Conservation (phyloP, 2,329 filamentous ascomycete species). For the Coleophoma cylindrospora region DNA sequence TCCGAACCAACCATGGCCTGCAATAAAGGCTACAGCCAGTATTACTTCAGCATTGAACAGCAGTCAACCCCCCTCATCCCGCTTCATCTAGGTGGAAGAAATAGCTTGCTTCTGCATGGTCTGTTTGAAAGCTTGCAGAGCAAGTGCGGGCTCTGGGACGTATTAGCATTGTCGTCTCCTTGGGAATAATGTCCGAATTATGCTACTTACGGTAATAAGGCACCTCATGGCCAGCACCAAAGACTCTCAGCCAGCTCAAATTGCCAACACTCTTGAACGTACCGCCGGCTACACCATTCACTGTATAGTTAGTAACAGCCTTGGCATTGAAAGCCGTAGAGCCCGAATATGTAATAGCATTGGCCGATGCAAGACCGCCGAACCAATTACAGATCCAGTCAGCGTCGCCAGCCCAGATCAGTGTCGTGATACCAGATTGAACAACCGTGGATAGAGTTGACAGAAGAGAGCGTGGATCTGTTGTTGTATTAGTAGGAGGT, state of each 20-base stretch:
- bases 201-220: slow-evolving; percentile 21
- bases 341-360: slow-evolving; percentile 38
- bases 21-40: no score
- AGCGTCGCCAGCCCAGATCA: slow-evolving; percentile 52
- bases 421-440: slow-evolving; percentile 39
- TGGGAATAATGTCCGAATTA: background rate
- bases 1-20: no score
- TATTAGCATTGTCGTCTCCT: slow-evolving; percentile 2
- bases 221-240: slow-evolving; percentile 38
- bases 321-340: slow-evolving; percentile 33
- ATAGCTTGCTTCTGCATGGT: slow-evolving; percentile 32
- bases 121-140: slow-evolving; percentile 42
- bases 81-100: slow-evolving; percentile 25
- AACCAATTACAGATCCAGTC: slow-evolving; percentile 57
- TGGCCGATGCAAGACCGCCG: slow-evolving; percentile 40
- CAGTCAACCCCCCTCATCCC: background rate
- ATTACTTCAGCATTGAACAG: no score
- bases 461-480: slow-evolving; percentile 37
- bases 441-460: slow-evolving; percentile 38
- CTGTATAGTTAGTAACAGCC: slow-evolving; percentile 36
- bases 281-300: slow-evolving; percentile 40
- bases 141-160: slow-evolving; percentile 32
- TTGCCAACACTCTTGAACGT: slow-evolving; percentile 45
- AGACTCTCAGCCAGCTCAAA: slow-evolving; percentile 43
- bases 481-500: slow-evolving; percentile 11